Evolutionary conservation across 345 rosid species (phyloP).

Genomic region (Theobroma cacao): DNA sequence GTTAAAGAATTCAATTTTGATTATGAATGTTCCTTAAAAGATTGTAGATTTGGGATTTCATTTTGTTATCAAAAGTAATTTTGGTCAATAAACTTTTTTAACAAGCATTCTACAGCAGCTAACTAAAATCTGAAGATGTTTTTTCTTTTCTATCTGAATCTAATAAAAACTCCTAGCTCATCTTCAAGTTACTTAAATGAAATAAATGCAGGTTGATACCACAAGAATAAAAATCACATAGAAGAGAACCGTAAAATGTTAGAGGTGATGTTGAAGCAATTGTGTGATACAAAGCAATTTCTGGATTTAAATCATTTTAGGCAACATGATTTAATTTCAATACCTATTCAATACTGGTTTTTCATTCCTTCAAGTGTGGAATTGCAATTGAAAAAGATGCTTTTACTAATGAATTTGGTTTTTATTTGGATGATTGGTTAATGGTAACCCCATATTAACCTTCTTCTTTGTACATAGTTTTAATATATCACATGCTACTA

Average conservation of each 20-base stretch:
- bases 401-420: conserved; percentile 3
- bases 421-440: conserved; percentile 25
- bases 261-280: neutral
- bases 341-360: neutral
- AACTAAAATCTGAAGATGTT: neutral
- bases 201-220: neutral
- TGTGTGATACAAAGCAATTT: neutral
- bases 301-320: neutral
- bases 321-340: neutral
- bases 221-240: neutral
- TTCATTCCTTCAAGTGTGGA: neutral
- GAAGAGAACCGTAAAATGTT: neutral
- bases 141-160: neutral
- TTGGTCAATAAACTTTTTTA: neutral
- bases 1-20: neutral
- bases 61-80: neutral
- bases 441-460: conserved; percentile 44
- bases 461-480: conserved; percentile 70
- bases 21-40: neutral
- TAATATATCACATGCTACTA: conserved; percentile 78
- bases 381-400: neutral
- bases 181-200: neutral
- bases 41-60: neutral
- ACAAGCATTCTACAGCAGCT: neutral
- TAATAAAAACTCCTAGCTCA: neutral